Evolutionary conservation across 1,284 basidiomycete species (phyloP), one percentile per base, ranked within the genome.

Genomic region (Neotropicomus parvogracilis): DNA sequence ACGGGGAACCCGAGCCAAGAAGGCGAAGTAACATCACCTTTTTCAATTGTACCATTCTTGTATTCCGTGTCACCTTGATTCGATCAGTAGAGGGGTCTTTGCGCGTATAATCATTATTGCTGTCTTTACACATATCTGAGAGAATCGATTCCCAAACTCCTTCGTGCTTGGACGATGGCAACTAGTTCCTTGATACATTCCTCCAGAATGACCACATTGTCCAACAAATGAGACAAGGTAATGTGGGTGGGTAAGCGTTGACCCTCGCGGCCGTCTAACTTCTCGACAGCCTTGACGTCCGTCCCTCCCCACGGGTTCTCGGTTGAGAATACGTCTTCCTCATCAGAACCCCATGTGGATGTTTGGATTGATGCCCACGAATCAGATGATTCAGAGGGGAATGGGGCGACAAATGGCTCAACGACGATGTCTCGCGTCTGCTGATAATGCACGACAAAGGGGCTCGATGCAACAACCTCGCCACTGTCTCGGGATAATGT

Each of bases 171-270:
- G 47, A 97, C 80, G 50, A 95, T 85, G 17, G 91, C 91, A 26
- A 87, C 83, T 41, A 97, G 70, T 68, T 99, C 95, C 72, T 98
- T 97, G 59, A 98, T 86, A 50, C 88, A 87, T 70, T 99, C 95
- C 69, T 99, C 95, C 52, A 99, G 68, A 43, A 99, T 83, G 17
- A 99, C 92, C 21, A 95, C 87, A 63, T 99, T 98, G 67, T 99
- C 97, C 59, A 99, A 71, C 49, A 97, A 66, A 54, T 81, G 83
- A 26, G 91, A 94, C 28, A 97, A 73, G 11, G 88, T 91, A 24
- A 92, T 78, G 14, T 49, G 61, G 2, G 66, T 73, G 21, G 68
- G 68, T 27, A 65, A 38, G 11, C 19, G 43, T 36, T 35, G 48
- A 62, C 50, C 71, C 62, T 46, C 66, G 60, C 39, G 55, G 48